Conservation (phyloP, 2,329 filamentous ascomycete genomes). For the Cytospora mali region DNA sequence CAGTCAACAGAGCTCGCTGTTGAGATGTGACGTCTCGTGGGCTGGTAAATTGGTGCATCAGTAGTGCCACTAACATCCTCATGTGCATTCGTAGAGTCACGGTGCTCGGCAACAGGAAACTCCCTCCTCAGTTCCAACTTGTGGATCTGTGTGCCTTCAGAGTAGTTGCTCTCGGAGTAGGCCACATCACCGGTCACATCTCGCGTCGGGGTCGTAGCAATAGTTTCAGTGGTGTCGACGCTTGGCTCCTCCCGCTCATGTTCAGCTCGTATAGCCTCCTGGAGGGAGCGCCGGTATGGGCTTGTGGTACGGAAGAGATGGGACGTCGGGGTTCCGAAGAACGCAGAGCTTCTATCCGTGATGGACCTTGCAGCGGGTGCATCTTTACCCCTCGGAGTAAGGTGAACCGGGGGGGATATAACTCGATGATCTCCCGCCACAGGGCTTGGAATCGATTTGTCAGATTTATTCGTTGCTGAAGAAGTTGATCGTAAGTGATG, state of each 20-base stretch:
- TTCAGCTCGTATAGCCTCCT: slow-evolving; percentile 47
- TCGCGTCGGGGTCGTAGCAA: slow-evolving; percentile 17
- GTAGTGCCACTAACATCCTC: slow-evolving; percentile 34
- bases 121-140: slow-evolving; percentile 16
- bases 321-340: slow-evolving; percentile 54
- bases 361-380: slow-evolving; percentile 4
- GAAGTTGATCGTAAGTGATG: not conserved
- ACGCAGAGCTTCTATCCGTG: slow-evolving; percentile 47
- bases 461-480: not conserved
- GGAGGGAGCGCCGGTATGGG: slow-evolving; percentile 57
- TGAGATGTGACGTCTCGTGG: slow-evolving; percentile 41
- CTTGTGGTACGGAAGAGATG: slow-evolving; percentile 58
- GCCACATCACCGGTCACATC: slow-evolving; percentile 42
- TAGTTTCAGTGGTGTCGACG: slow-evolving; percentile 10
- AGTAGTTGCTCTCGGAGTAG: slow-evolving; percentile 56
- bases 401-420: slow-evolving; percentile 14
- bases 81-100: not conserved
- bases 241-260: slow-evolving; percentile 24
- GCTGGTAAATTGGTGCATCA: slow-evolving; percentile 36
- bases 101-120: not conserved
- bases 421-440: not conserved
- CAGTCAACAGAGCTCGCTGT: slow-evolving; percentile 51
- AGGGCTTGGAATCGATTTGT: not conserved
- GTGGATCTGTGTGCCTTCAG: slow-evolving; percentile 37
- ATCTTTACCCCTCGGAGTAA: slow-evolving; percentile 6